Conservation (phyloP, 257 asterid species). For the Solanum sejunctum region DNA sequence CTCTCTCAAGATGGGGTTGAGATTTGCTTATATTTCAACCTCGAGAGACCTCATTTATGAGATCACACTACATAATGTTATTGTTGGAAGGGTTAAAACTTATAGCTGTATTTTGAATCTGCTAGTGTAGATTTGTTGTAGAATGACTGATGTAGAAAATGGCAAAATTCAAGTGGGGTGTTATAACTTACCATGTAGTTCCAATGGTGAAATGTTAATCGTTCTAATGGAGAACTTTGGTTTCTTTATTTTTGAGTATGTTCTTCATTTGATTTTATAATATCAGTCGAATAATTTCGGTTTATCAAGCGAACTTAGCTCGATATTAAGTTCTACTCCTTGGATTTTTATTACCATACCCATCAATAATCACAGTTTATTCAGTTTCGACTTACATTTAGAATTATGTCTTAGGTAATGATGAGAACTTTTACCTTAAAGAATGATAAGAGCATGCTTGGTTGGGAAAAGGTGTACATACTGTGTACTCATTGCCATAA, state of each 20-base stretch:
- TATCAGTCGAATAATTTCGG: not conserved
- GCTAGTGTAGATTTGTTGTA: not conserved
- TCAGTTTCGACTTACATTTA: no score
- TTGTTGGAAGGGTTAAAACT: not conserved
- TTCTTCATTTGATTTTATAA: not conserved
- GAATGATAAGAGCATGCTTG: no score
- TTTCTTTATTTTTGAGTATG: not conserved
- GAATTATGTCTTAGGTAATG: no score
- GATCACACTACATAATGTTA: rapidly evolving
- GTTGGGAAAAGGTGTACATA: no score
- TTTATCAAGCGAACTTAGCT: not conserved
- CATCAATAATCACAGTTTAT: no score
- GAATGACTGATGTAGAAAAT: not conserved
- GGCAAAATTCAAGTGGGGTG: not conserved
- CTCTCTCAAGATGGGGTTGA: not conserved
- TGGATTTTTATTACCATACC: not conserved
- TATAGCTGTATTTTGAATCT: not conserved
- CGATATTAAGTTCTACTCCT: not conserved
- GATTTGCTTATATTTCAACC: not conserved
- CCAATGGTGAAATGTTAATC: not conserved
- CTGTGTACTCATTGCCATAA: no score
- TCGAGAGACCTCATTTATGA: not conserved
- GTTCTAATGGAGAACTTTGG: not conserved
- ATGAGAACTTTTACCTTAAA: no score
- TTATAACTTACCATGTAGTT: not conserved